A percentile compares a stretch with the other conserved stretches of the same genome.
Evolutionary conservation across 306 rosid genomes (phyloP).

Genomic region (Canavalia gladiata): DNA sequence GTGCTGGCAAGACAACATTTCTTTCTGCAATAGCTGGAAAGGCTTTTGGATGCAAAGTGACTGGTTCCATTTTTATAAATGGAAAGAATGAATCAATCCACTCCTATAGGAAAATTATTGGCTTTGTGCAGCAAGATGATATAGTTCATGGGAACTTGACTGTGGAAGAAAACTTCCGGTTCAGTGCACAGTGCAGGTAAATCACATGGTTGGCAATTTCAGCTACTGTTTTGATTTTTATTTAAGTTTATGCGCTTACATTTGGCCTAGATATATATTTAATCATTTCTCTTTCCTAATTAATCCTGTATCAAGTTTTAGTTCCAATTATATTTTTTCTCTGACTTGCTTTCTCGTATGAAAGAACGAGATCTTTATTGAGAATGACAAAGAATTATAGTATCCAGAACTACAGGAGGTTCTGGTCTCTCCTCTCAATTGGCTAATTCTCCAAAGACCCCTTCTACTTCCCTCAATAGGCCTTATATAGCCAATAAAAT

Average conservation of each 20-base stretch:
- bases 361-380: too few relatives aligned
- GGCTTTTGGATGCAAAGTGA: conserved; percentile 70
- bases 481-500: too few relatives aligned
- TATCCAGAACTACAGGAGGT: too few relatives aligned
- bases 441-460: too few relatives aligned
- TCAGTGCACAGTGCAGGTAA: conserved; percentile 90
- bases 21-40: conserved; percentile 89
- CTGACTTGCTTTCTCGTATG: background rate
- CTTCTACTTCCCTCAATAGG: too few relatives aligned
- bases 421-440: too few relatives aligned
- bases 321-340: background rate
- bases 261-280: background rate
- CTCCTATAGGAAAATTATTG: conserved; percentile 79
- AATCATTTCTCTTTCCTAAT: background rate
- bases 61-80: conserved; percentile 75
- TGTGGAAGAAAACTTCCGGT: conserved; percentile 88
- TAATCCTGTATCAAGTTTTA: conserved; percentile 1
- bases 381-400: too few relatives aligned
- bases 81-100: conserved; percentile 76
- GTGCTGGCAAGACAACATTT: conserved; percentile 90
- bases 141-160: conserved; percentile 89
- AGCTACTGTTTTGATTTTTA: background rate
- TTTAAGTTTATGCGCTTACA: background rate
- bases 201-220: conserved; percentile 32
- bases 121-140: conserved; percentile 94